Base-by-base conservation (phyloP, 2,329 filamentous ascomycete genomes). In the Fusarium liriodendri region DNA sequence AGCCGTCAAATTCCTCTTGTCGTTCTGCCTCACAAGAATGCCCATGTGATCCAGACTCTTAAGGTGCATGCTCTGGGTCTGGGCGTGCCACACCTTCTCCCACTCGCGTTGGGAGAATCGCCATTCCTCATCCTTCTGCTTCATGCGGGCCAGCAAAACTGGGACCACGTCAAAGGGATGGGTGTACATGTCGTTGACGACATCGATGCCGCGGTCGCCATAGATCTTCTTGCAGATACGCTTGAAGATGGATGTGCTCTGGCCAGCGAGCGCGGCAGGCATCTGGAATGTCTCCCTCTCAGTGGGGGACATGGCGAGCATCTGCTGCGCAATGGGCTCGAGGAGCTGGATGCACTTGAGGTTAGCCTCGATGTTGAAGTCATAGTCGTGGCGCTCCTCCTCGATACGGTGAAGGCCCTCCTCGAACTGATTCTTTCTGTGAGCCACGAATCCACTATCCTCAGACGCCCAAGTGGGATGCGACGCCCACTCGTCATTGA, bases 401-500 rank as follows among this genome's bases (percentile, higher is more conserved):
- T 99, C 97, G 70, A 99, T 98, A 22, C 97, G 90, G 80, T 99
- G 97, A 10, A 99, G 90, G 35, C 94, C 94, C 82, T 99, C 97
- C 82, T 99, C 97, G 74, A 93, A 97, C 64, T 93, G 91, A 78
- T 99, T 99, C 89, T 99, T 99, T 71, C 96, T 91, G 84, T 99
- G 97, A 14, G 97, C 97, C 69, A 99, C 96, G 78, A 99, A 99
- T 1, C 97, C 97, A 52, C 94, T 97, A 80, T 99, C 97, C 83
- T 99, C 97, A 1, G 96, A 98, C 2, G 96, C 97, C 97, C 97
- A 99, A 0, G 97, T 99, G 5, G 97, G 97, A 84, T 99, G 97
- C 29, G 96, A 98, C 2, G 97, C 97, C 97, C 97, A 99, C 76
- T 98, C 94, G 77, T 99, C 97, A 75, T 99, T 99, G 64, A 99